Evolutionary conservation across 2,329 filamentous ascomycete genomes (phyloP), one percentile per base, ranked within the genome.

Genomic region (Alternaria arbusti): DNA sequence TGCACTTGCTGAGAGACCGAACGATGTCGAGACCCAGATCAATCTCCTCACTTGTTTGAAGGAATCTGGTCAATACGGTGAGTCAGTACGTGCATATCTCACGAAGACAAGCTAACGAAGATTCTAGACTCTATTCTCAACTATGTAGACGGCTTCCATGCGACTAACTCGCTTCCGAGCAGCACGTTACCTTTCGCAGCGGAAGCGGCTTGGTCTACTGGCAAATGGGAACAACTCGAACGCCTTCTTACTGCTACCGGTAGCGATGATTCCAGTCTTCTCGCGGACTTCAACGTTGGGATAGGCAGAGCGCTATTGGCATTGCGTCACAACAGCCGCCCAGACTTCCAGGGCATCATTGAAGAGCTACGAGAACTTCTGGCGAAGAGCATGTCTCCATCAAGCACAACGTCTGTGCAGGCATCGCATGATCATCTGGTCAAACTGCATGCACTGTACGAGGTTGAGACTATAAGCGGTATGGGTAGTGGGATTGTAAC

Each of bases 21-120:
- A 90, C 57, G 90, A 97, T 74, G 78, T 87, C 17, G 91, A 96
- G 60, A 86, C 92, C 12, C 94, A 97, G 76, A 85, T 92, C 60
- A 92, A 96, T 71, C 85, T 99, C 36, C 84, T 99, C 57, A 91
- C 90, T 28, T 98, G 96, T 72, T 84, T 99, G 10, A 94, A 94
- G 75, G 94, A 97, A 77, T 97, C 94, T n/a, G 96, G 95, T 0
- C 96, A 98, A 77, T 91, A 97, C 80, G 92, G 92, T 94, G 83
- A 79, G 84, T 36, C 13, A 26, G 30, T 17, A 28, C 5, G 17
- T 51, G 4, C 22, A 28, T 15, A 44, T 13, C 13, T 28, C n/a
- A 20, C 4, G 36, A 51, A 25, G 12, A 15, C 71, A 76, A 70
- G 75, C 69, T 72, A 36, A 69, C 54, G 26, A 20, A 9, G 0